Conservation (phyloP, 441 rosid genomes). For the Gossypium schwendimanii region DNA sequence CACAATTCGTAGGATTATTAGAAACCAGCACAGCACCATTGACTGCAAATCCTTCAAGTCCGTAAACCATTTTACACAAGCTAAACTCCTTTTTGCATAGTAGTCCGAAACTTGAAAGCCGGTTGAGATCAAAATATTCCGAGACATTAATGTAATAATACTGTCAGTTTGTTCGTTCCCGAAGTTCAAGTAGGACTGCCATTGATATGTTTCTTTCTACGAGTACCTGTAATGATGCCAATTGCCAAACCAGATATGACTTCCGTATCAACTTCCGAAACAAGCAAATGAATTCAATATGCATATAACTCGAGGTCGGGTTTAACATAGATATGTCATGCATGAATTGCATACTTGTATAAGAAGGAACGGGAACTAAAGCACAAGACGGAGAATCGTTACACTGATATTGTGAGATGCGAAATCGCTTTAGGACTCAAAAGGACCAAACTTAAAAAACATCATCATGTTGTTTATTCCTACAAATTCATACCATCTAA, state of each 20-base stretch:
- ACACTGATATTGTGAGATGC: background rate
- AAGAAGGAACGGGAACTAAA: background rate
- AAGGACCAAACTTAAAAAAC: background rate
- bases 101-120: background rate
- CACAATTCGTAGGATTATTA: background rate
- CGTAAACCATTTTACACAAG: background rate
- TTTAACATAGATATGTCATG: background rate
- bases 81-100: background rate
- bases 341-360: background rate
- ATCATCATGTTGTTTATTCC: background rate
- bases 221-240: slow-evolving; percentile 25
- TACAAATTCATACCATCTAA: background rate
- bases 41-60: background rate
- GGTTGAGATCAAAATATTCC: background rate
- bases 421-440: background rate
- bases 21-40: background rate
- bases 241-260: slow-evolving; percentile 4
- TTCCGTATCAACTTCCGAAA: background rate
- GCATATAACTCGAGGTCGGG: background rate
- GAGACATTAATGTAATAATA: background rate
- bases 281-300: background rate
- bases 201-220: slow-evolving; percentile 28
- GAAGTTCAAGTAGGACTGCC: background rate
- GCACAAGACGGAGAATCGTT: background rate
- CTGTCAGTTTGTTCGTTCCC: background rate